These are phyloP conservation scores for Wickerhamiella alocasiicola DNA, from an alignment of 805 yeast genomes.

Conservation along the genomic window DNA sequence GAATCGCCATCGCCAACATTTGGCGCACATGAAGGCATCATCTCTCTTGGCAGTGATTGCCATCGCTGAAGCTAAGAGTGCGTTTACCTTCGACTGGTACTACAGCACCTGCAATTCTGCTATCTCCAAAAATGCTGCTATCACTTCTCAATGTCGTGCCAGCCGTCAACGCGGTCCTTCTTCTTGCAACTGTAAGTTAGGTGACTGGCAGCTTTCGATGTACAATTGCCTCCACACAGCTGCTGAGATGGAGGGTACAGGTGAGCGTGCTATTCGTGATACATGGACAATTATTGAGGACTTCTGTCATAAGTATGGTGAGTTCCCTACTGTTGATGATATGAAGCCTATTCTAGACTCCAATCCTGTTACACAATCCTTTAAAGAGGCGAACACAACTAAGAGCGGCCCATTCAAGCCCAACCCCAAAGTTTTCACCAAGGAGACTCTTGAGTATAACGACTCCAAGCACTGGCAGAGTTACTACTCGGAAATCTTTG, in stretches of 20 bases:
- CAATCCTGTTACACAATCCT: slow-evolving; percentile 9
- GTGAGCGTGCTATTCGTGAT: neutral
- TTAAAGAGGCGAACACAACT: slow-evolving; percentile 3
- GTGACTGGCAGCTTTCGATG: slow-evolving; percentile 2
- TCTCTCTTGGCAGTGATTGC: neutral
- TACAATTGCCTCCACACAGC: neutral
- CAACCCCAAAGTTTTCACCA: neutral
- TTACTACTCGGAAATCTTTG: neutral
- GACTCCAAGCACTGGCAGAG: slow-evolving; percentile 2
- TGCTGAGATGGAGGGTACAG: neutral
- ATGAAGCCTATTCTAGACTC: neutral
- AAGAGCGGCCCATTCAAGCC: slow-evolving; percentile 4
- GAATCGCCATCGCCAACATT: too few relatives aligned
- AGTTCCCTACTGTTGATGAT: neutral
- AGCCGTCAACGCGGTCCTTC: neutral
- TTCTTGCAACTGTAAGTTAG: slow-evolving; percentile 3
- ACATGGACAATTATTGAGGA: slow-evolving; percentile 1
- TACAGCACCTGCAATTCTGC: slow-evolving; percentile 1
- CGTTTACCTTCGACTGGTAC: slow-evolving; percentile 4
- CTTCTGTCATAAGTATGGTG: neutral
- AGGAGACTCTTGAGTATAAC: neutral
- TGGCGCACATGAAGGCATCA: neutral
- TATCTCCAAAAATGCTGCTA: neutral
- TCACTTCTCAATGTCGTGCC: slow-evolving; percentile 1
- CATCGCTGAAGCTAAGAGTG: neutral